Evolutionary conservation across 495 filamentous ascomycete species (phyloP), one percentile per base, ranked within the genome.

Genomic region (Tuber indicum): DNA sequence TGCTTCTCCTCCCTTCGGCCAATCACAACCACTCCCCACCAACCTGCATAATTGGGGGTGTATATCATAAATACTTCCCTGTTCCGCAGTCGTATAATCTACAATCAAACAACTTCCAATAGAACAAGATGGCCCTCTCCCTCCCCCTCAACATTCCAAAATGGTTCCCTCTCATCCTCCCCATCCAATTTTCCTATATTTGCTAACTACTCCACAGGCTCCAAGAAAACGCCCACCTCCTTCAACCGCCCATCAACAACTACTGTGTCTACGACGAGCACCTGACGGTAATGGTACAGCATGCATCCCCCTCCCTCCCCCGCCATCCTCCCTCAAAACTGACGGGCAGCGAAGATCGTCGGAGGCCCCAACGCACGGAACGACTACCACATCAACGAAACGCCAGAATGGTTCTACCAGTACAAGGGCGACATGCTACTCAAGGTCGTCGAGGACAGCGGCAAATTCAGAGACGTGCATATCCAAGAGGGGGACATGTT

Each of bases 311-410:
- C 43, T 41, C 39, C 32, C 19, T 36, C n/a, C 1, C 32, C 32
- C 32, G 5, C 26, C 0, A 17, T 36, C 12, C n/a, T 19, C 6
- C 58, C 19, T 71, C 72, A n/a, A 69, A 58, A 71, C 49, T 39
- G 45, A 39, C 19, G 70, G 19, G 19, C 47, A 17, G 52, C 52
- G 23, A 81, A 92, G 93, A 94, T 99, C 78, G 94, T 99, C 75
- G 96, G 96, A 81, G 96, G 96, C 21, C 96, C 96, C 75, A 99
- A 99, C 85, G 93, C 93, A 23, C 91, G 96, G 78, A 97, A 94
- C 72, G 96, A 98, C 87, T 99, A 97, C 87, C 96, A 98, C 88
- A 97, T 99, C 87, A 99, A 99, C 87, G 86, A 90, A 73, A 99
- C 96, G 0, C 90, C 96, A 10, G 96, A 99, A 83, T 98, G 94